phyloP scores from a whole-genome alignment of 805 yeast genomes.

The Candida palmyrensis region DNA sequence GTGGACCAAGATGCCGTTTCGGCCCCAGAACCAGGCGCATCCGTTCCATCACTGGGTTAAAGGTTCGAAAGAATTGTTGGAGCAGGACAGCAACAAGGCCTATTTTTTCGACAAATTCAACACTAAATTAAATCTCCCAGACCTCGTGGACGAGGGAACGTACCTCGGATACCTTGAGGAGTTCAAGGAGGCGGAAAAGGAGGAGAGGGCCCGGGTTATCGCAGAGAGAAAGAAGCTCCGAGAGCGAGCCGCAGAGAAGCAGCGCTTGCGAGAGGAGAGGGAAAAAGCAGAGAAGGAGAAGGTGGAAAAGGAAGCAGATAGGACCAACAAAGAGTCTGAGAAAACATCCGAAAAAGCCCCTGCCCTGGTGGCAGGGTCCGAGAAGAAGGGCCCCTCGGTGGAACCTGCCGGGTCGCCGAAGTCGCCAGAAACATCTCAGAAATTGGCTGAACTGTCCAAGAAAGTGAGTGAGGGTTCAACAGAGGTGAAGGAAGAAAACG shows the following conservation, averaged over 20 bases:
- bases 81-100: constrained; percentile 30
- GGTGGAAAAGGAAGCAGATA: constrained; percentile 8
- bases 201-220: constrained; percentile 11
- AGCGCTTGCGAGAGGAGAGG: constrained; percentile 9
- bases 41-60: constrained; percentile 80
- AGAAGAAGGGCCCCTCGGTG: neutral
- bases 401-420: neutral
- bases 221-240: constrained; percentile 12
- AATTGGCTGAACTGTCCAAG: too few species aligned
- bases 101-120: constrained; percentile 75
- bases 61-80: constrained; percentile 50
- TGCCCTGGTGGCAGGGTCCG: neutral
- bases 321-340: constrained; percentile 2
- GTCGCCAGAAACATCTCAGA: neutral
- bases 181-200: constrained; percentile 21
- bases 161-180: constrained; percentile 49
- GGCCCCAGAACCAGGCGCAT: constrained; percentile 44
- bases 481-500: neutral
- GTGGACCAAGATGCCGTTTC: constrained; percentile 71
- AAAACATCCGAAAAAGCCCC: constrained; percentile 16
- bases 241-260: constrained; percentile 9
- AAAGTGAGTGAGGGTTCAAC: neutral
- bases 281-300: constrained; percentile 5
- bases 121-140: constrained; percentile 64
- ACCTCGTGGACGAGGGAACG: constrained; percentile 54